Base-by-base conservation (phyloP, 768 basidiomycete genomes). In the Neoboletus magnificus region DNA sequence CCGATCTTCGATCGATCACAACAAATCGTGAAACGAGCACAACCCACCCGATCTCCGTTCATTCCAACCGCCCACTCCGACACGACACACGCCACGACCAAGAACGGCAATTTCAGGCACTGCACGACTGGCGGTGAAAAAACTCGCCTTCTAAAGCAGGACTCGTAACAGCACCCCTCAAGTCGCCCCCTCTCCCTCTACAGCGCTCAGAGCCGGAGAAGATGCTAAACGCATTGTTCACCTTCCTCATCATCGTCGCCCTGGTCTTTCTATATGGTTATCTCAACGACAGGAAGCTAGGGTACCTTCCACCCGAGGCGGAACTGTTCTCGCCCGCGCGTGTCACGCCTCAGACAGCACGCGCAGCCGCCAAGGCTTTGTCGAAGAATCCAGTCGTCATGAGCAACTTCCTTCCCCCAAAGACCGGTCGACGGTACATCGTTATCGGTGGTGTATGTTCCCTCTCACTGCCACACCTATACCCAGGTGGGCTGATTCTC, bases 351-450 rank as follows among this genome's bases (percentile, higher is more conserved):
- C 66, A 78, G 44, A 73, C 74, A 20, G 77, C 82, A 20, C 72
- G 48, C n/a, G 51, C 59, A 58, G 70, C 75, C 3, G 78, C 79
- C 1, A 68, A 71, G 12, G 52, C 65, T 22, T 66, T 83, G n/a
- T 66, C 61, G 4, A 62, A 68, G 9, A 53, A 58, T 2, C 74
- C 77, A 1, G 62, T 76, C 50, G 63, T 71, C 32, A 70, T 76
- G 37, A 59, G 73, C 8, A 74, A 78, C 42, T 75, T 83, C 53
- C 68, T 89, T 27, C 85, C 86, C 6, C 82, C 82, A 3, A 84
- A 76, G 68, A 91, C 89, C 0, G 87, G 87, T 20, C 77, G 89
- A 52, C 76, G 83, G 47, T 91, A 91, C 66, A 88, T 91, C 55
- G 77, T 91, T 5, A 79, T 87, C 36, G 89, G 89, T 52, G 89